These are phyloP conservation scores for Ophiostoma ips DNA, from an alignment of 2,329 filamentous ascomycete genomes.

Conservation along the genomic window DNA sequence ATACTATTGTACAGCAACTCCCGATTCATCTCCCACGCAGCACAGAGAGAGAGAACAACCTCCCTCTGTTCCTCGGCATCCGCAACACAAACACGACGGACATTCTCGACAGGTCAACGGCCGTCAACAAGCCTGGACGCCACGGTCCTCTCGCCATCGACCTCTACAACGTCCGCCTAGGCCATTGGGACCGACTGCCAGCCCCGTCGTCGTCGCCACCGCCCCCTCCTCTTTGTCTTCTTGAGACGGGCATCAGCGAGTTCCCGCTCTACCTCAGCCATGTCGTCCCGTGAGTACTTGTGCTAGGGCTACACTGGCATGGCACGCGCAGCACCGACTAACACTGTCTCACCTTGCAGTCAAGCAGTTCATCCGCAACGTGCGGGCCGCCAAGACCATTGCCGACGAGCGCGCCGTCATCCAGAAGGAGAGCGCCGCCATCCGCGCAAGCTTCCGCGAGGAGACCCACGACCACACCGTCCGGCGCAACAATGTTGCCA, in stretches of 20 bases:
- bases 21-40: neutral
- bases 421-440: slow-evolving; percentile 96
- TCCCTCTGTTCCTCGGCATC: too few species aligned
- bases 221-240: neutral
- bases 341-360: slow-evolving; percentile 39
- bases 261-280: slow-evolving; percentile 5
- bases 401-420: slow-evolving; percentile 97
- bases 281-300: slow-evolving; percentile 13
- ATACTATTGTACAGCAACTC: neutral
- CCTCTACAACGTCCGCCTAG: neutral
- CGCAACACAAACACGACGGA: too few species aligned
- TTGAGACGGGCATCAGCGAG: slow-evolving; percentile 5
- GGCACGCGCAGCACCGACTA: too few species aligned
- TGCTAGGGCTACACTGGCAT: neutral
- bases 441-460: slow-evolving; percentile 92
- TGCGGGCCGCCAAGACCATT: slow-evolving; percentile 95
- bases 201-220: neutral
- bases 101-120: too few species aligned
- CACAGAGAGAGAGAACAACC: too few species aligned
- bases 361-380: slow-evolving; percentile 99
- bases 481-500: slow-evolving; percentile 95
- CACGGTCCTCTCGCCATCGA: too few species aligned
- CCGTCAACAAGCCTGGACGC: too few species aligned
- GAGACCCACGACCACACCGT: slow-evolving; percentile 87
- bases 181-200: neutral